Evolutionary conservation across 1,284 basidiomycete genomes (phyloP).

Genomic region (Fomitopsis palustris): DNA sequence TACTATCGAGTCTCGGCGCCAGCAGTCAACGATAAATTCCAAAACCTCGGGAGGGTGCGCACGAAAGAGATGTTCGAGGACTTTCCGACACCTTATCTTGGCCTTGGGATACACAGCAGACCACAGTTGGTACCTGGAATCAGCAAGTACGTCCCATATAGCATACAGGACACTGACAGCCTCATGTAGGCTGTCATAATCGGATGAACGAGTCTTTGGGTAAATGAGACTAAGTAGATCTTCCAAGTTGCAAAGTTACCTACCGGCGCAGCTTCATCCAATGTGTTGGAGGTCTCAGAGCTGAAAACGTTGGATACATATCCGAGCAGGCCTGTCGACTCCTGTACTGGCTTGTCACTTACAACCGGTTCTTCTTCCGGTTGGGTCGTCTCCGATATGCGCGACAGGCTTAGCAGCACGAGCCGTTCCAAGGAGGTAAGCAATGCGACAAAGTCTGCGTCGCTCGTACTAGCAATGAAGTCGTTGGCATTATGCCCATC

Average conservation of each 20-base stretch:
- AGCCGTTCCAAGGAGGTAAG: conserved; percentile 83
- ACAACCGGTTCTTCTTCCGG: conserved; percentile 54
- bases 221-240: background rate
- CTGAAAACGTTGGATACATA: conserved; percentile 81
- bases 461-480: conserved; percentile 53
- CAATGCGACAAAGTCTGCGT: conserved; percentile 82
- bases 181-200: conserved; percentile 69
- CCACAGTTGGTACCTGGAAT: conserved; percentile 41
- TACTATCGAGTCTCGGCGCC: conserved; percentile 59
- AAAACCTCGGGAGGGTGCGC: conserved; percentile 78
- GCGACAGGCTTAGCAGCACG: conserved; percentile 60
- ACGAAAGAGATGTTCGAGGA: conserved; percentile 85
- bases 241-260: conserved; percentile 18
- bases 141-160: conserved; percentile 62
- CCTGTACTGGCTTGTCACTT: conserved; percentile 49
- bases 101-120: conserved; percentile 62
- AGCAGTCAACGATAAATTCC: conserved; percentile 78
- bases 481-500: conserved; percentile 35
- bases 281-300: conserved; percentile 45
- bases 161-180: conserved; percentile 67
- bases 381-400: conserved; percentile 45
- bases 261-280: conserved; percentile 59
- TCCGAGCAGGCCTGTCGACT: conserved; percentile 69
- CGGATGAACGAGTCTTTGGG: conserved; percentile 60
- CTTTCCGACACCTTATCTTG: conserved; percentile 66